phyloP scores from a whole-genome alignment of 345 rosid species.

The Diplotaxis tenuifolia region DNA sequence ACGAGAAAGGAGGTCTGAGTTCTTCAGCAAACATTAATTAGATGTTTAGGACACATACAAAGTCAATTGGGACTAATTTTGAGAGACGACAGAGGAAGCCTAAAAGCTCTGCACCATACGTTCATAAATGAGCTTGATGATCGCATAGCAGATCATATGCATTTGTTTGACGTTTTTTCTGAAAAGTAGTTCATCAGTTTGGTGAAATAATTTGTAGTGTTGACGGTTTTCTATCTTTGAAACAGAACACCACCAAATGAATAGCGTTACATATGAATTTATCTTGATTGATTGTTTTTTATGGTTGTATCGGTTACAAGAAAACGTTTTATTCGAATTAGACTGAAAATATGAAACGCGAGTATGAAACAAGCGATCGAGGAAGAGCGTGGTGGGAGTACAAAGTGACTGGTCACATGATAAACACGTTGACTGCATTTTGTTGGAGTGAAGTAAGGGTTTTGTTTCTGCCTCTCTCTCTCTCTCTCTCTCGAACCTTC shows the following conservation, averaged over 20 bases:
- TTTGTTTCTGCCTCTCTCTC: not conserved
- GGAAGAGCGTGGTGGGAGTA: conserved; percentile 8
- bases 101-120: not conserved
- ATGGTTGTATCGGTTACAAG: not conserved
- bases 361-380: conserved; percentile 8
- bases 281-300: not conserved
- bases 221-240: conserved; percentile 32
- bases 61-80: not conserved
- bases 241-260: conserved; percentile 47
- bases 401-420: not conserved
- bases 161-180: conserved; percentile 26
- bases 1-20: not conserved
- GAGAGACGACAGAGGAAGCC: not conserved
- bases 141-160: not conserved
- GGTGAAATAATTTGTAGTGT: conserved; percentile 3
- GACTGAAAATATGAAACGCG: not conserved
- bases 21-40: not conserved
- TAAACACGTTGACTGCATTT: conserved; percentile 24
- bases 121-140: not conserved
- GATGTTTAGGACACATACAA: not conserved
- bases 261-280: conserved; percentile 30
- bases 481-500: conserved; percentile 26
- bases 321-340: not conserved
- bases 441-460: conserved; percentile 27
- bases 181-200: conserved; percentile 24